Evolutionary conservation across 2,329 filamentous ascomycete genomes (phyloP).

Genomic region (Ceratocystiopsis minuta): DNA sequence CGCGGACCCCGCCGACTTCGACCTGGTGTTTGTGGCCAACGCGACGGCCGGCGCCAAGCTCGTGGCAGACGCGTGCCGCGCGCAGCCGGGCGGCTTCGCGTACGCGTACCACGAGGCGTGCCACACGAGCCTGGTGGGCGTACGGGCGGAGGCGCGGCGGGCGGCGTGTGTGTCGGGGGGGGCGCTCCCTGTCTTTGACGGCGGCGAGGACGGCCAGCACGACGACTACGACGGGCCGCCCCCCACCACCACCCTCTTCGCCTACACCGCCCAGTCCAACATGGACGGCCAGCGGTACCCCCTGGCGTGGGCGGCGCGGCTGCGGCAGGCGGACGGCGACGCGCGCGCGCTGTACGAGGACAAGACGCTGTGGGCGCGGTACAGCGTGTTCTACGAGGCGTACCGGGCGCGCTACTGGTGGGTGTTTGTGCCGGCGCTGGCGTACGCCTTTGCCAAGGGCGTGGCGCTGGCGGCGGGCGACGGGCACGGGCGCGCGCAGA

Average conservation of each 20-base stretch:
- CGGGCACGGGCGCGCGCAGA: constrained; percentile 69
- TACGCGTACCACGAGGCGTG: constrained; percentile 72
- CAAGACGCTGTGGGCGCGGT: constrained; percentile 83
- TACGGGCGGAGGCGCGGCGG: constrained; percentile 48
- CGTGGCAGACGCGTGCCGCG: constrained; percentile 59
- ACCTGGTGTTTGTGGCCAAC: constrained; percentile 82
- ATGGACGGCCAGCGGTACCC: constrained; percentile 70
- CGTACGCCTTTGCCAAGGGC: constrained; percentile 84
- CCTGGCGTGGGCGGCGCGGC: constrained; percentile 48
- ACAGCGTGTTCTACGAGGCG: constrained; percentile 91
- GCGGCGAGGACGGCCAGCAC: neutral
- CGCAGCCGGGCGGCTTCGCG: constrained; percentile 50
- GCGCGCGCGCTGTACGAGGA: constrained; percentile 61
- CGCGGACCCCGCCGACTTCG: constrained; percentile 64
- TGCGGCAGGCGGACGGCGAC: constrained; percentile 62
- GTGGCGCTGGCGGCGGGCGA: constrained; percentile 70
- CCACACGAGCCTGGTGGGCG: constrained; percentile 75
- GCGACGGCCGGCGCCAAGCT: constrained; percentile 83
- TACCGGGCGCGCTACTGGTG: constrained; percentile 96
- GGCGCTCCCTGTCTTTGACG: constrained; percentile 28
- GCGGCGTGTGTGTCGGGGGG: constrained; percentile 52
- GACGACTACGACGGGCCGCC: neutral
- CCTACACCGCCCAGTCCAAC: constrained; percentile 83
- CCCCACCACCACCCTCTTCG: constrained; percentile 32
- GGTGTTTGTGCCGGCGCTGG: constrained; percentile 76